Base-by-base conservation (phyloP, 2,329 filamentous ascomycete species). In the Aspergillus amoenus region DNA sequence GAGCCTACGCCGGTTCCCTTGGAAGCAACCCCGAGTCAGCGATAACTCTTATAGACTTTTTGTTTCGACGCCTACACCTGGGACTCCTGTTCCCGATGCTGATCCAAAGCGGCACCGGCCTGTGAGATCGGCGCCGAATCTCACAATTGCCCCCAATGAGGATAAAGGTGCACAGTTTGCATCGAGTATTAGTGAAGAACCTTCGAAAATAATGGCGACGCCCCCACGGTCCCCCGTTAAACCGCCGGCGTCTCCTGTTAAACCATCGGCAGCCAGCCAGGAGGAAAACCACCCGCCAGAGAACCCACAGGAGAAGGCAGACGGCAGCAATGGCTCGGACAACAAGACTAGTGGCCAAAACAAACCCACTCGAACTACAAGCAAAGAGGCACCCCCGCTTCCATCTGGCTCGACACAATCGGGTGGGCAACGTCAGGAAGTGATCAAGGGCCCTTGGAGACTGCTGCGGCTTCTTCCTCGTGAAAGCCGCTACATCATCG, bases 41-140 rank as follows among this genome's bases (percentile, higher is more conserved):
- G 94, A 99, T 73, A 97, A 96, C 73, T 96, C 92, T 0, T 99
- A 91, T 77, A 93, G 93, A 68, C 83, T 99, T 1, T 99, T 99
- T 71, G 88, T 93, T 13, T 86, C 94, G 1, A 84, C 90, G 7
- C 93, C 93, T 1, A 90, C 92, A 3, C 89, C 90, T 0, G 90
- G 89, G 2, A 79, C 77, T 11, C 75, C 76, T 5, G 72, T 78
- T 13, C 70, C 77, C 3, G 78, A 80, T 50, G 68, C 69, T 12
- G 69, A 74, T 43, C 65, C 73, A 13, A 72, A 68, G 41, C 73
- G 70, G 52, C 64, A 69, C 30, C 70, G 68, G 11, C 66, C 68
- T 52, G 49, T 64, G 11, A 76, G 71, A 57, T 77, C 74, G 12
- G 69, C 63, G 2, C 64, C 70, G 8, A 72, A 76, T 55, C 64